These are phyloP conservation scores for Kwoniella heveanensis DNA, from an alignment of 768 basidiomycete species.

Conservation along the genomic window DNA sequence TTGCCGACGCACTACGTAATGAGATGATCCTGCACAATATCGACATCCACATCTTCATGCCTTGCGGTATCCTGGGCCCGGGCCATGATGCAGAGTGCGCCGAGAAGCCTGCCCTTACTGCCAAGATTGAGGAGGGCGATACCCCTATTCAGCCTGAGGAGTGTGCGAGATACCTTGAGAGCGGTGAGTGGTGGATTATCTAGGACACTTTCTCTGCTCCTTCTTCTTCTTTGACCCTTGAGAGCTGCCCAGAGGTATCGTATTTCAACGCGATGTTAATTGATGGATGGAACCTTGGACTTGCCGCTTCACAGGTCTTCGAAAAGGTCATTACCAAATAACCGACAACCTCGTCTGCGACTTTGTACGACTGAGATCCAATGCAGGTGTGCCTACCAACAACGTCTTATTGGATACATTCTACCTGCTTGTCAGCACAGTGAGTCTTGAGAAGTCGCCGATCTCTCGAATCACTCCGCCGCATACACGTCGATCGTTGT, in stretches of 20 bases:
- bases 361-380: slow-evolving; percentile 69
- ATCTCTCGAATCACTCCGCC: too few species aligned
- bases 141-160: slow-evolving; percentile 66
- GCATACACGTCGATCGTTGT: too few species aligned
- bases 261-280: too few species aligned
- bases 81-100: slow-evolving; percentile 76
- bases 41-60: slow-evolving; percentile 77
- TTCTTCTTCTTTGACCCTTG: too few species aligned
- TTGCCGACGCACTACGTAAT: slow-evolving; percentile 78
- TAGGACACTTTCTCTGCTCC: neutral
- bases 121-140: slow-evolving; percentile 75
- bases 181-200: slow-evolving; percentile 60
- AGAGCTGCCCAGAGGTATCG: too few species aligned
- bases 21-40: slow-evolving; percentile 79
- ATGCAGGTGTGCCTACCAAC: slow-evolving; percentile 66
- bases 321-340: slow-evolving; percentile 72
- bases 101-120: slow-evolving; percentile 73
- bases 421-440: slow-evolving; percentile 59
- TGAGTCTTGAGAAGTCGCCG: too few species aligned
- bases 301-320: slow-evolving; percentile 62
- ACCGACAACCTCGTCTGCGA: slow-evolving; percentile 69
- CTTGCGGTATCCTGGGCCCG: slow-evolving; percentile 75
- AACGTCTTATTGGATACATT: slow-evolving; percentile 65
- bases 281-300: neutral
- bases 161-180: slow-evolving; percentile 65